Base-by-base conservation (phyloP, 805 yeast genomes). In the Kodamaea nitidulidarum region DNA sequence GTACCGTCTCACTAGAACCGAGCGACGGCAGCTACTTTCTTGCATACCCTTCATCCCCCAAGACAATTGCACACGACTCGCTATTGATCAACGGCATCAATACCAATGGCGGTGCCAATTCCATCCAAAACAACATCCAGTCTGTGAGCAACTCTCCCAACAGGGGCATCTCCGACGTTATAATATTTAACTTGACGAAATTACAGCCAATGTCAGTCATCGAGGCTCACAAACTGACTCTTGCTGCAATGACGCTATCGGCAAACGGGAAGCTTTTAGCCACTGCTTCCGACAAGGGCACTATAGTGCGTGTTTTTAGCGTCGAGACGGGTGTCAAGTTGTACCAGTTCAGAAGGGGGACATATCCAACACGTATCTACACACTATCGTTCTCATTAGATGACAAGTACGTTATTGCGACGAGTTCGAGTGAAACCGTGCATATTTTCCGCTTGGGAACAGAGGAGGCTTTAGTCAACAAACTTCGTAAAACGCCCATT, bases 241-340 rank as follows among this genome's bases (percentile, higher is more conserved):
- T 91, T 31, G 84, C 88, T 2, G 72, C 79, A 2, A 59, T 88
- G 34, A 65, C 83, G 1, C 57, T 93, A 12, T 85, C 88, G 36
- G 68, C 70, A 22, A 90, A 85, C 51, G 97, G 97, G 0, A 69
- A 77, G 2, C 65, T 86, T 46, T 69, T 91, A 32, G 96, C 97
- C 0, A 86, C 97, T 0, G 88, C 96, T 4, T 86, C 96, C 0
- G 78, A 74, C 25, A 86, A 87, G 54, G 98, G 98, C 2, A 93
- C 98, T 0, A 79, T 93, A 15, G 78, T 91, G 2, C 66, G 98
- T 32, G 82, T 93, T 2, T 93, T 90, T 53, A 67, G 81, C 25
- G 80, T 86, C 0, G 69, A 71, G 2, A 74, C 80, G 1, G 88
- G 90, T 0, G 62, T 67, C 20, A 77, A 76, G 48, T 58, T 85